phyloP scores from a whole-genome alignment of 345 rosid species.

The Odontarrhena argentea region DNA sequence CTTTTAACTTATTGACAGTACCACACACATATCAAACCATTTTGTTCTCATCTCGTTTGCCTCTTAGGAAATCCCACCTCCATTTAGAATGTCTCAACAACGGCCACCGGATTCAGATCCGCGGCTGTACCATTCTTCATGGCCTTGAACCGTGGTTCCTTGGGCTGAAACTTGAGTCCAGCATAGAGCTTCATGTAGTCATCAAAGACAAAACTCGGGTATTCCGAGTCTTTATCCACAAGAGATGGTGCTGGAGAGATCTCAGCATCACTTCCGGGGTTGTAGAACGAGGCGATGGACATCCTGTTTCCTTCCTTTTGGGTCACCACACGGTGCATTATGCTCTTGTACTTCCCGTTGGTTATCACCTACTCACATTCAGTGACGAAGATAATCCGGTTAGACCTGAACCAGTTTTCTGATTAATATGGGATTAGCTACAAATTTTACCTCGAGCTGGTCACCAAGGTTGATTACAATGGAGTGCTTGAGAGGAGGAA shows the following conservation, averaged over 20 bases:
- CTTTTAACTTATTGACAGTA: conserved; percentile 7
- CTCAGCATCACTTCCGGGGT: conserved; percentile 80
- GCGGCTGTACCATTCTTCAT: conserved; percentile 56
- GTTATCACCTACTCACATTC: conserved; percentile 64
- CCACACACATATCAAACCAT: conserved; percentile 22
- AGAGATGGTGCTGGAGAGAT: conserved; percentile 71
- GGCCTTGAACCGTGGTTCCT: conserved; percentile 85
- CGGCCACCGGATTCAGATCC: conserved; percentile 43
- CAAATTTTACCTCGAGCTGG: conserved; percentile 73
- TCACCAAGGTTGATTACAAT: conserved; percentile 93
- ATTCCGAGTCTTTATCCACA: conserved; percentile 49
- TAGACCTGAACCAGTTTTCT: background rate
- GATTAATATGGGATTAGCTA: background rate
- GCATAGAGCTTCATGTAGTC: conserved; percentile 90
- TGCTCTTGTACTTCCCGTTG: conserved; percentile 91
- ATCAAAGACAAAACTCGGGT: conserved; percentile 83
- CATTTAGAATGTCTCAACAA: conserved; percentile 45
- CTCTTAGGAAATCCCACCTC: background rate
- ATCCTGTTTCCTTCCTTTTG: conserved; percentile 76
- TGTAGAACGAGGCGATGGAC: conserved; percentile 93
- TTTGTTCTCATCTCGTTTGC: background rate
- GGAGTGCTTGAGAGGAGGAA: conserved; percentile 79
- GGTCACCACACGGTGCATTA: conserved; percentile 74
- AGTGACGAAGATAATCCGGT: background rate
- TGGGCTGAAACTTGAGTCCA: conserved; percentile 76